phyloP scores from a whole-genome alignment of 1,139 yeast species.

The Petasospora fabianii region DNA sequence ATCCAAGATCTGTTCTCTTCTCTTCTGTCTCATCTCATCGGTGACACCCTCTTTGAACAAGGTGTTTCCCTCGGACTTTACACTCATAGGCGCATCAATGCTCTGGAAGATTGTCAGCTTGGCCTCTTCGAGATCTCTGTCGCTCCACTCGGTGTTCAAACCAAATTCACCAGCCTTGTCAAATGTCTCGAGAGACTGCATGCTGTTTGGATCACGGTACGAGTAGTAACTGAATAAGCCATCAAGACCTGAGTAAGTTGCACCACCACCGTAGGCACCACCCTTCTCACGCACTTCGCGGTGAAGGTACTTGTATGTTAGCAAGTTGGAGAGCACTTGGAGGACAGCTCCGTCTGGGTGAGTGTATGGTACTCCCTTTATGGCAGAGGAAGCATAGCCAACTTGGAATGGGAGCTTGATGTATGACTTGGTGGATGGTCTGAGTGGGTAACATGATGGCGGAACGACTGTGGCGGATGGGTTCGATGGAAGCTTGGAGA shows the following conservation, averaged over 20 bases:
- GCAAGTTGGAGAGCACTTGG: slow-evolving; percentile 74
- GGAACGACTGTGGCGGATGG: background rate
- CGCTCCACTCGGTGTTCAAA: slow-evolving; percentile 45
- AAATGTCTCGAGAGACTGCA: slow-evolving; percentile 62
- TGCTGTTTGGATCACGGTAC: slow-evolving; percentile 89
- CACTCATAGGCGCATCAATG: slow-evolving; percentile 85
- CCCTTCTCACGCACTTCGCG: slow-evolving; percentile 91
- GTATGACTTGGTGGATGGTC: slow-evolving; percentile 37
- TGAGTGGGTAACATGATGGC: slow-evolving; percentile 14
- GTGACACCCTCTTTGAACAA: slow-evolving; percentile 67
- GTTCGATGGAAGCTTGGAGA: slow-evolving; percentile 23
- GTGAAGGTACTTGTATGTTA: slow-evolving; percentile 82
- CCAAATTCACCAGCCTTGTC: slow-evolving; percentile 56
- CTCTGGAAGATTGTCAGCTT: slow-evolving; percentile 87
- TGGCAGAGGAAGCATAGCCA: slow-evolving; percentile 72
- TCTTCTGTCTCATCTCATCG: slow-evolving; percentile 74
- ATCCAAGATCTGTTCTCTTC: slow-evolving; percentile 70
- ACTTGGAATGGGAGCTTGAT: slow-evolving; percentile 86
- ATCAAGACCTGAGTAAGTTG: slow-evolving; percentile 74
- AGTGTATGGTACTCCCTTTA: slow-evolving; percentile 63
- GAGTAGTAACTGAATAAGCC: slow-evolving; percentile 83
- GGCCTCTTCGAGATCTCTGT: slow-evolving; percentile 78
- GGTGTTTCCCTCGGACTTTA: slow-evolving; percentile 70
- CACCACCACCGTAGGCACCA: slow-evolving; percentile 98
- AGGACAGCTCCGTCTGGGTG: slow-evolving; percentile 79